phyloP scores from a whole-genome alignment of 176 grass and related monocot species.

The Zea mays region DNA sequence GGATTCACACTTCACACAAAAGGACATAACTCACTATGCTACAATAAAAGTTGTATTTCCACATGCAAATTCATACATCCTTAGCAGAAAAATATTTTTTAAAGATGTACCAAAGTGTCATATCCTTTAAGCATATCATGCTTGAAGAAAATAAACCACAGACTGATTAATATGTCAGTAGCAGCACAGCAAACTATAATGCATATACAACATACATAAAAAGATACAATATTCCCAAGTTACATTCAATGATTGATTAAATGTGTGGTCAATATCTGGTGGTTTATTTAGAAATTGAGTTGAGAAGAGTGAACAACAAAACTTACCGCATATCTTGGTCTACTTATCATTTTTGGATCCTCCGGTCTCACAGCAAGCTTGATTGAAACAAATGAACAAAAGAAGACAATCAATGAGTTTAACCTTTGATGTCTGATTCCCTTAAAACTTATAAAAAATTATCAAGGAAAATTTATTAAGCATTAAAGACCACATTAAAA shows the following conservation, averaged over 20 bases:
- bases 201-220: background rate
- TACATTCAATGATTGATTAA: background rate
- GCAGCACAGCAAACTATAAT: background rate
- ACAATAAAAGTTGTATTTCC: background rate
- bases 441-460: background rate
- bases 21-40: background rate
- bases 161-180: background rate
- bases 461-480: conserved; percentile 5
- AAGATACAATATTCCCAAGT: background rate
- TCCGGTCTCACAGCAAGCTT: conserved; percentile 55
- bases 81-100: conserved; percentile 2
- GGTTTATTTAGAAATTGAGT: conserved; percentile 10
- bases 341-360: conserved; percentile 40
- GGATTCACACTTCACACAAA: background rate
- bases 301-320: background rate
- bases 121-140: background rate
- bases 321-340: conserved; percentile 73
- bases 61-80: background rate
- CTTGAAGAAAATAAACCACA: background rate
- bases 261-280: background rate
- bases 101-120: background rate
- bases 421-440: conserved; percentile 12
- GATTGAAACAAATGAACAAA: conserved; percentile 34
- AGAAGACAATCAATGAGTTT: conserved; percentile 36
- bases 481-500: background rate